phyloP scores from a whole-genome alignment of 2,329 filamentous ascomycete species.

The Ophiosphaerella korrae region DNA sequence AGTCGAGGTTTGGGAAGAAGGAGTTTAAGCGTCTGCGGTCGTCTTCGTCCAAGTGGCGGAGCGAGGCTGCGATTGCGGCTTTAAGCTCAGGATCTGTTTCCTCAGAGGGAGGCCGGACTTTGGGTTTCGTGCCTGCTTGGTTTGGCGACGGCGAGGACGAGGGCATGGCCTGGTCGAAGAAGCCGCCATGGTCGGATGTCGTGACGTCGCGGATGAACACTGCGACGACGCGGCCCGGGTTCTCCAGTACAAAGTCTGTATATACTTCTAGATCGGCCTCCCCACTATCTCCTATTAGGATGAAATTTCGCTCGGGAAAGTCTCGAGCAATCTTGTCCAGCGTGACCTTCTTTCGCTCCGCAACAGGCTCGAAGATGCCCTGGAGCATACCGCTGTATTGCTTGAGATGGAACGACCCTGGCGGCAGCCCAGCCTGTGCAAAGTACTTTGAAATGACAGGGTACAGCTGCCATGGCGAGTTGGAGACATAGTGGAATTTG shows the following conservation, averaged over 20 bases:
- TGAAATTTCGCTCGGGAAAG: slow-evolving; percentile 86
- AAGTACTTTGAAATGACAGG: slow-evolving; percentile 88
- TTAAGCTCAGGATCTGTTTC: slow-evolving; percentile 56
- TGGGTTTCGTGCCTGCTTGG: slow-evolving; percentile 13
- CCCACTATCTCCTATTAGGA: slow-evolving; percentile 92
- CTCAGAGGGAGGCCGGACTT: slow-evolving; percentile 31
- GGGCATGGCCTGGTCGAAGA: slow-evolving; percentile 68
- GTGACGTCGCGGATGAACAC: slow-evolving; percentile 97
- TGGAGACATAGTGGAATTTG: slow-evolving; percentile 95
- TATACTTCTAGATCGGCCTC: slow-evolving; percentile 98
- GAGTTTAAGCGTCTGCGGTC: slow-evolving; percentile 41
- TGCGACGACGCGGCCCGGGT: slow-evolving; percentile 81
- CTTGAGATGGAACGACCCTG: slow-evolving; percentile 91
- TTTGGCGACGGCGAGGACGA: slow-evolving; percentile 27
- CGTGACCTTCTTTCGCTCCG: slow-evolving; percentile 89
- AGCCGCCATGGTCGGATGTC: slow-evolving; percentile 72
- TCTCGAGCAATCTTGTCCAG: slow-evolving; percentile 84
- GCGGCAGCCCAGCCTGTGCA: slow-evolving; percentile 76
- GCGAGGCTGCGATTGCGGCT: slow-evolving; percentile 55
- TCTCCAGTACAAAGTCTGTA: slow-evolving; percentile 83
- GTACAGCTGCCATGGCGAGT: slow-evolving; percentile 97
- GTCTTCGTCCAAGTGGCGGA: slow-evolving; percentile 53
- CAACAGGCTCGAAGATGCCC: slow-evolving; percentile 96
- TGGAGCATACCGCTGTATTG: slow-evolving; percentile 97
- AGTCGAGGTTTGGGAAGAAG: slow-evolving; percentile 40